Conservation (phyloP, 805 yeast genomes). For the Ogataea methylovora region DNA sequence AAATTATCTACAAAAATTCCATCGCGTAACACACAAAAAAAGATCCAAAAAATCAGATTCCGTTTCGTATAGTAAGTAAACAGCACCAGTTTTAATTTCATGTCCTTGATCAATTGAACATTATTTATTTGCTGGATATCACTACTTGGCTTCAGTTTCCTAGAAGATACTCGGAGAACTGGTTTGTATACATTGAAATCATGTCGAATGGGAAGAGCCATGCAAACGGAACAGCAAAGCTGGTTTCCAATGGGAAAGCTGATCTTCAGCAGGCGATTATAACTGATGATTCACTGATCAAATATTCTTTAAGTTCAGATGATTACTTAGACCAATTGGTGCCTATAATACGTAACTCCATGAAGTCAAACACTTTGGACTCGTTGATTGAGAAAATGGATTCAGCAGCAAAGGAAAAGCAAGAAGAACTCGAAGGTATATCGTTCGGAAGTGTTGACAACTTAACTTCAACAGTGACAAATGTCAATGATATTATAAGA, state of each 20-base stretch:
- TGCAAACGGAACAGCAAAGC: background rate
- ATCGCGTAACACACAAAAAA: no score
- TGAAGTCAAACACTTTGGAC: slow-evolving; percentile 45
- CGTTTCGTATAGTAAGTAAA: no score
- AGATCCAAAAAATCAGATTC: no score
- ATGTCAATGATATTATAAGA: slow-evolving; percentile 53
- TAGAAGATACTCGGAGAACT: no score
- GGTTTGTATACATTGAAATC: no score
- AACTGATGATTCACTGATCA: slow-evolving; percentile 16
- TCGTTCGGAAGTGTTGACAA: slow-evolving; percentile 55
- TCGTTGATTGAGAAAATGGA: slow-evolving; percentile 50
- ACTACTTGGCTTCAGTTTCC: no score
- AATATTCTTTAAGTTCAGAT: slow-evolving; percentile 42
- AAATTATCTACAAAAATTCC: no score
- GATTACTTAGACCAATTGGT: slow-evolving; percentile 76
- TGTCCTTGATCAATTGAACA: no score
- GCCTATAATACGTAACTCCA: slow-evolving; percentile 62
- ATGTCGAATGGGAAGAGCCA: background rate
- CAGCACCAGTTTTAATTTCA: no score
- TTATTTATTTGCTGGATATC: no score
- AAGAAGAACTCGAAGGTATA: slow-evolving; percentile 51
- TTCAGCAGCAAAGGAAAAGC: slow-evolving; percentile 49
- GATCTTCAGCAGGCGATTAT: background rate
- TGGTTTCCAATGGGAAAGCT: background rate
- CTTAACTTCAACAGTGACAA: slow-evolving; percentile 50